These are phyloP conservation scores for Tulasnella calospora DNA, from an alignment of 768 basidiomycete genomes.

Conservation along the genomic window DNA sequence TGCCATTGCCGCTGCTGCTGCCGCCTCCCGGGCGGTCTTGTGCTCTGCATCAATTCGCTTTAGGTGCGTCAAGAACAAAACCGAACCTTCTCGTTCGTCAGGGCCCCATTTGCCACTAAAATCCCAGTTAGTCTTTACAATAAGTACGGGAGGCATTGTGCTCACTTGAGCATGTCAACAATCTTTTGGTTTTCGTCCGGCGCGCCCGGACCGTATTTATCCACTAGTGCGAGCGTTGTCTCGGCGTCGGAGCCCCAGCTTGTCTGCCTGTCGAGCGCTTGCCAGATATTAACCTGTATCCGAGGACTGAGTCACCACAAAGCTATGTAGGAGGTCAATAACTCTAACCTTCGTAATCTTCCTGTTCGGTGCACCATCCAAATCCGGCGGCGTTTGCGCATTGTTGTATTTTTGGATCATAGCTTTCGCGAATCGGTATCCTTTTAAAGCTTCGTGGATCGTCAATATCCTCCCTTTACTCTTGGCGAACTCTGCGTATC, in stretches of 20 bases:
- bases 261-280: slow-evolving; percentile 46
- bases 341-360: slow-evolving; percentile 42
- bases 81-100: slow-evolving; percentile 44
- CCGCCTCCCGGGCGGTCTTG: slow-evolving; percentile 26
- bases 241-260: slow-evolving; percentile 47
- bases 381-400: slow-evolving; percentile 42
- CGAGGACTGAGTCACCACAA: not conserved
- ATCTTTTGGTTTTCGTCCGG: slow-evolving; percentile 49
- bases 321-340: not conserved
- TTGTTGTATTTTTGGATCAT: slow-evolving; percentile 48
- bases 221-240: slow-evolving; percentile 50
- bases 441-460: slow-evolving; percentile 37
- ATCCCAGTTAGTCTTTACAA: not conserved
- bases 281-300: slow-evolving; percentile 48
- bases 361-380: slow-evolving; percentile 37
- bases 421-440: slow-evolving; percentile 51
- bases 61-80: slow-evolving; percentile 49
- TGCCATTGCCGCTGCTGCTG: slow-evolving; percentile 12
- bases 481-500: slow-evolving; percentile 47
- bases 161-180: slow-evolving; percentile 44
- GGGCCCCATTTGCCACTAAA: slow-evolving; percentile 41
- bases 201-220: slow-evolving; percentile 55
- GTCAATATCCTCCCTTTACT: slow-evolving; percentile 36
- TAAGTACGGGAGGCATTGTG: not conserved
- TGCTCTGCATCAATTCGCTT: slow-evolving; percentile 47